phyloP scores from a whole-genome alignment of 768 basidiomycete species.

The Mrakia blollopis region DNA sequence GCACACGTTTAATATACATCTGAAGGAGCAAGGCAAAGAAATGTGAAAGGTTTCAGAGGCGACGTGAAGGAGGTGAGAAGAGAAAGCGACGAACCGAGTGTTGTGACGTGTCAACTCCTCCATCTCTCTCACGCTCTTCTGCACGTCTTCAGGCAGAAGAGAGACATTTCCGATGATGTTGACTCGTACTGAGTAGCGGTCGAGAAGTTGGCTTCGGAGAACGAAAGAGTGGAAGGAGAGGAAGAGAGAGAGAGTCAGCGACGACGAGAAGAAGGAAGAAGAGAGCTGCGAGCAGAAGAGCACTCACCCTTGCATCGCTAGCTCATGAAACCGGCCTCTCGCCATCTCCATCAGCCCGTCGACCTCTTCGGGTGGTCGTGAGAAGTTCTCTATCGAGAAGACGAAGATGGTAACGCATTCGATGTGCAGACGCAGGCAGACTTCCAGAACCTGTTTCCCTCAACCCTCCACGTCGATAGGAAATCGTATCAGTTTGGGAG shows the following conservation, averaged over 20 bases:
- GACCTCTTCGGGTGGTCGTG: constrained; percentile 77
- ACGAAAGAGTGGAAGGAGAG: background rate
- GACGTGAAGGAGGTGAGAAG: background rate
- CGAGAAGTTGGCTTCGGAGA: constrained; percentile 62
- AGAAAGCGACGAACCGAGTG: constrained; percentile 51
- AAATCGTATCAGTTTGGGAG: background rate
- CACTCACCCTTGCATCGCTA: constrained; percentile 73
- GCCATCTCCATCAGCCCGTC: constrained; percentile 80
- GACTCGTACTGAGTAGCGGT: constrained; percentile 75
- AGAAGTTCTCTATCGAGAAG: constrained; percentile 98
- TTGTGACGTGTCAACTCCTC: constrained; percentile 73
- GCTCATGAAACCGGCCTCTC: constrained; percentile 67
- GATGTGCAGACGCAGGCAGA: constrained; percentile 74
- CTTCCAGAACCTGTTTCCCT: constrained; percentile 65
- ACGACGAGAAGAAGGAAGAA: background rate
- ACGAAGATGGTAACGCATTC: constrained; percentile 88
- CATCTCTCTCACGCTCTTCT: constrained; percentile 61
- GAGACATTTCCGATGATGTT: constrained; percentile 70
- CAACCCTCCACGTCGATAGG: background rate
- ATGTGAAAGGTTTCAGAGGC: background rate
- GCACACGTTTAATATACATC: constrained; percentile 83
- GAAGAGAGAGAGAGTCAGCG: background rate
- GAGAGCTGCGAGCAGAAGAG: background rate
- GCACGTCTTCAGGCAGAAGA: constrained; percentile 74
- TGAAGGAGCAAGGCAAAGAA: constrained; percentile 41